Conservation (phyloP, 1,284 basidiomycete genomes). For the Chalciporus piperatoides region DNA sequence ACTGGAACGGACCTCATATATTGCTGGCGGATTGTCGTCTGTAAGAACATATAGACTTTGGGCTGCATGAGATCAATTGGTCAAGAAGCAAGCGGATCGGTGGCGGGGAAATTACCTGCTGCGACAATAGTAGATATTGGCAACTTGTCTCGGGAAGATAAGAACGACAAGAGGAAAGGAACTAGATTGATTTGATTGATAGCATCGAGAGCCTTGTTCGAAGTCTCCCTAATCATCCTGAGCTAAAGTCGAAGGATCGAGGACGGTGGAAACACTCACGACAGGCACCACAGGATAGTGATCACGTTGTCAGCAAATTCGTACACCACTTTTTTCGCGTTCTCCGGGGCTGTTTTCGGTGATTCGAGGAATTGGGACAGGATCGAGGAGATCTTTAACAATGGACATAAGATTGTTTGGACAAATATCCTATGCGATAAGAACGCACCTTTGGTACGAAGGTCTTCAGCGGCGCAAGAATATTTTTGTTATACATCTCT, state of each 20-base stretch:
- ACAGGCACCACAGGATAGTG: conserved; percentile 88
- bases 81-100: conserved; percentile 1
- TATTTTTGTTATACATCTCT: conserved; percentile 96
- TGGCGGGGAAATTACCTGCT: conserved; percentile 53
- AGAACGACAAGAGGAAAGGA: conserved; percentile 82
- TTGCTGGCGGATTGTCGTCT: conserved; percentile 77
- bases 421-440: not conserved
- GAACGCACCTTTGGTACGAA: conserved; percentile 69
- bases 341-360: conserved; percentile 59
- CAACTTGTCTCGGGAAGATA: conserved; percentile 63
- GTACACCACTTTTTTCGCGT: conserved; percentile 72
- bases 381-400: conserved; percentile 63
- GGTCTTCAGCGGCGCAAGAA: conserved; percentile 69
- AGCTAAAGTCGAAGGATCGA: conserved; percentile 8
- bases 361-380: conserved; percentile 66
- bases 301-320: conserved; percentile 89
- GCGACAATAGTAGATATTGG: conserved; percentile 70
- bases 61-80: conserved; percentile 42
- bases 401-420: not conserved
- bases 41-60: conserved; percentile 89
- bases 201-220: conserved; percentile 83
- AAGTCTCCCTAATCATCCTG: conserved; percentile 70
- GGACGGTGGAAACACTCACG: conserved; percentile 51
- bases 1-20: conserved; percentile 58
- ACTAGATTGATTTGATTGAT: conserved; percentile 77